Evolutionary conservation across 1,139 yeast genomes (phyloP).

Genomic region (Nematodospora anomalae): DNA sequence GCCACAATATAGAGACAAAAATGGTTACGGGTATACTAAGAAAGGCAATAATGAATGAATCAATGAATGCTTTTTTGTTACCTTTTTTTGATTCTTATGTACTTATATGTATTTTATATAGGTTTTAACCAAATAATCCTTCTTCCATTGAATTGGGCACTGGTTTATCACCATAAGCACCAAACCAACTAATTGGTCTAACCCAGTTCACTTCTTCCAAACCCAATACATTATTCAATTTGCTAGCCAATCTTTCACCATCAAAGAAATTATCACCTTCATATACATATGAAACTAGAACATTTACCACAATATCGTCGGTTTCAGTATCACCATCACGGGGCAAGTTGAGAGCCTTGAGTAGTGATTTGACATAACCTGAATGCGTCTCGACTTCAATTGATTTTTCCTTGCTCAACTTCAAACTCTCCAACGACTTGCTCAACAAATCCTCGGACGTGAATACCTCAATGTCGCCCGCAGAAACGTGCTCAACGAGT

Average conservation of each 20-base stretch:
- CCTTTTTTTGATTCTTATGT: not conserved
- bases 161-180: conserved; percentile 75
- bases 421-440: conserved; percentile 32
- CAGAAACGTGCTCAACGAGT: conserved; percentile 26
- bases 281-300: conserved; percentile 59
- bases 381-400: conserved; percentile 16
- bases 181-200: conserved; percentile 78
- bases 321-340: conserved; percentile 2
- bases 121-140: conserved; percentile 64
- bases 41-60: too few relatives aligned
- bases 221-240: conserved; percentile 30
- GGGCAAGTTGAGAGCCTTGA: conserved; percentile 13
- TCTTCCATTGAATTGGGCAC: conserved; percentile 71
- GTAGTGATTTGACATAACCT: conserved; percentile 17
- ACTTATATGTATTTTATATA: not conserved
- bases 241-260: conserved; percentile 56
- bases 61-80: too few relatives aligned
- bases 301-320: conserved; percentile 17
- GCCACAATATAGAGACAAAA: not conserved
- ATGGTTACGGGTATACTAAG: not conserved
- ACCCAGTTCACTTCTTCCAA: conserved; percentile 32
- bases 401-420: conserved; percentile 13
- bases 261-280: conserved; percentile 89
- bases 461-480: conserved; percentile 30
- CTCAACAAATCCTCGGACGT: conserved; percentile 36